These are phyloP conservation scores for Arthrobotrys sinensis DNA, from an alignment of 2,329 filamentous ascomycete genomes.

Conservation along the genomic window DNA sequence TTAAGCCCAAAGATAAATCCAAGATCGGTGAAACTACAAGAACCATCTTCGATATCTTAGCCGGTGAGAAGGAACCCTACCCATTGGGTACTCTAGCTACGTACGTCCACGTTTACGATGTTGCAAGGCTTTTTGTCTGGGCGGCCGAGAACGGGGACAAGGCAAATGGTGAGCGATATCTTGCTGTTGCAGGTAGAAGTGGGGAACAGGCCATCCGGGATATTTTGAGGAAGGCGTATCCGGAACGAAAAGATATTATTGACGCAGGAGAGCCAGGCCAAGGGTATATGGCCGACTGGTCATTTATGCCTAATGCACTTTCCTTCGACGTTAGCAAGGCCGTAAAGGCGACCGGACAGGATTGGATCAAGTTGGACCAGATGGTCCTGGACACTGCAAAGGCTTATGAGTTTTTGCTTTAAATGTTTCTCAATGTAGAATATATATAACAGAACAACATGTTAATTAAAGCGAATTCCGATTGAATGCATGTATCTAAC, in stretches of 20 bases:
- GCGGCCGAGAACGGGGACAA: conserved; percentile 66
- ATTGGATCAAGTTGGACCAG: conserved; percentile 63
- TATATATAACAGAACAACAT: no score
- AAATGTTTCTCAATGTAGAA: background rate
- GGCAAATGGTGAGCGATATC: conserved; percentile 69
- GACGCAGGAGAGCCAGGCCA: conserved; percentile 67
- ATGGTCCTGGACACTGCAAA: conserved; percentile 67
- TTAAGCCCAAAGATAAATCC: conserved; percentile 64
- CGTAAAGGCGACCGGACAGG: conserved; percentile 63
- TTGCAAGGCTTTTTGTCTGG: conserved; percentile 68
- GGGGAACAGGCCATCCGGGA: conserved; percentile 68
- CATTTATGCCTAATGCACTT: conserved; percentile 59
- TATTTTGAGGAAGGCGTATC: conserved; percentile 68
- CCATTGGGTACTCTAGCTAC: conserved; percentile 64
- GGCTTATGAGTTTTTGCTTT: conserved; percentile 63
- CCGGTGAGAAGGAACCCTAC: conserved; percentile 65
- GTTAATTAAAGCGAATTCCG: no score
- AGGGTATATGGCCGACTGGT: conserved; percentile 66
- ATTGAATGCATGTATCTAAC: no score
- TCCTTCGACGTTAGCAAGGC: conserved; percentile 65
- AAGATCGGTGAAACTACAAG: conserved; percentile 66
- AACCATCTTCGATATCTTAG: conserved; percentile 66
- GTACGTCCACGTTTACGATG: conserved; percentile 70
- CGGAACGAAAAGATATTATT: conserved; percentile 66
- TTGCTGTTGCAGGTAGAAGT: conserved; percentile 66